Evolutionary conservation across 2,329 filamentous ascomycete species (phyloP), one percentile per base, ranked within the genome.

Genomic region (Arthrobotrys sphaeroides): DNA sequence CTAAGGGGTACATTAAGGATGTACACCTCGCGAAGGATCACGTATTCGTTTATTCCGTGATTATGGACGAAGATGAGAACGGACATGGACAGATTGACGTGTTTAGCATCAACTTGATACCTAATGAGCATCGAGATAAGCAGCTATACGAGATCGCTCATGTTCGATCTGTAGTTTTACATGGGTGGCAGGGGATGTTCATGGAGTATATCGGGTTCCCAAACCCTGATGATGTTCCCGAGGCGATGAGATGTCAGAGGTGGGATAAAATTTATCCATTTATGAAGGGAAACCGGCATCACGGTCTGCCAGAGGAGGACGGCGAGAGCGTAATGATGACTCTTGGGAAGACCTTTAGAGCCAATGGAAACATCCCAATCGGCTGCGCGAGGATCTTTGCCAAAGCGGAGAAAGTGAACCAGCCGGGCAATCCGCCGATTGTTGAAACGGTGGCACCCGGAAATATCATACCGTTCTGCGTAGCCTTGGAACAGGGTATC

Each of bases 241-340:
- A 75, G 24, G 26, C 64, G n/a, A 62, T 69, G 57, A 51, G 72
- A 9, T 75, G 72, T 24, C 72, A 75, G 49, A 45, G 72, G n/a
- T 75, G 72, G 72, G 72, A 75, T 57, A 75, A 75, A 20, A 75
- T 75, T 9, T 75, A 75, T 31, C 72, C 72, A 5, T 69, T 69
- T 26, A 75, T 75, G 72, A 59, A 60, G 18, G 72, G 72, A 3
- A 69, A 55, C 10, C 55, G 49, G 5, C 59, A 69, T 42, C 57
- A 75, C 18, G 72, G 72, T 20, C 59, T 75, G 72, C 72, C 72
- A 5, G 72, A 75, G 16, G 72, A 75, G 16, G 64, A 75, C 22
- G 49, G 47, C 5, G 55, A 62, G 43, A 67, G 61, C 3, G 72
- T 75, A 4, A 69, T 75, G 64, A 75, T 75, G 64, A 75, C 72